A percentile compares a stretch with the other conserved stretches of the same genome.
Evolutionary conservation across 2,329 filamentous ascomycete species (phyloP).

Genomic region (Ascochyta koolunga): DNA sequence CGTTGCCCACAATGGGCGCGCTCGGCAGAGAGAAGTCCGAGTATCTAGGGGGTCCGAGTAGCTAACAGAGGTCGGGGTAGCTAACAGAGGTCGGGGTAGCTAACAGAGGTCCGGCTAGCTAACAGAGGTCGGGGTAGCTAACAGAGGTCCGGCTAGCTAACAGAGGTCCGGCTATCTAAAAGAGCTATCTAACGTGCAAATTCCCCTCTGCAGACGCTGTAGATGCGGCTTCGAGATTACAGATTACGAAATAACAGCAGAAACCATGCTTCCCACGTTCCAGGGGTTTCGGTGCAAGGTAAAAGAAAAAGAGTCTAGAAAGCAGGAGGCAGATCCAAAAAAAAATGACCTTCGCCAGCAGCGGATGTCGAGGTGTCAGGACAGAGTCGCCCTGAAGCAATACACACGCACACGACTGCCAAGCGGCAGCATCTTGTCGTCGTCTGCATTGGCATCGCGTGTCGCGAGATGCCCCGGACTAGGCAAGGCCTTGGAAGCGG

Average conservation of each 20-base stretch:
- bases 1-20: conserved; percentile 23
- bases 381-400: background rate
- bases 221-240: background rate
- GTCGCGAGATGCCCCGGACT: conserved; percentile 14
- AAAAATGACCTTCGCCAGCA: background rate
- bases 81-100: too few species aligned
- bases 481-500: conserved; percentile 14
- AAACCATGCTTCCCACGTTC: conserved; percentile 3
- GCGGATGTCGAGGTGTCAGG: background rate
- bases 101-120: too few species aligned
- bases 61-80: too few species aligned
- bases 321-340: background rate
- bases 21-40: conserved; percentile 1
- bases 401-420: conserved; percentile 1
- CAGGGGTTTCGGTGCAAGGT: background rate
- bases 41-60: background rate
- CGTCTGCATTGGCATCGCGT: conserved; percentile 19
- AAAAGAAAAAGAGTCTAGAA: background rate
- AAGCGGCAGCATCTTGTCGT: conserved; percentile 16
- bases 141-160: too few species aligned
- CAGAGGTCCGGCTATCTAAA: too few species aligned
- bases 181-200: too few species aligned
- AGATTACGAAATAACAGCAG: conserved; percentile 5
- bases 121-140: too few species aligned
- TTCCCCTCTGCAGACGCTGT: background rate